Percentiles rank a stretch among this genome's conserved stretches.
phyloP scores from a whole-genome alignment of 106 monocot species.

The Chionographis japonica region DNA sequence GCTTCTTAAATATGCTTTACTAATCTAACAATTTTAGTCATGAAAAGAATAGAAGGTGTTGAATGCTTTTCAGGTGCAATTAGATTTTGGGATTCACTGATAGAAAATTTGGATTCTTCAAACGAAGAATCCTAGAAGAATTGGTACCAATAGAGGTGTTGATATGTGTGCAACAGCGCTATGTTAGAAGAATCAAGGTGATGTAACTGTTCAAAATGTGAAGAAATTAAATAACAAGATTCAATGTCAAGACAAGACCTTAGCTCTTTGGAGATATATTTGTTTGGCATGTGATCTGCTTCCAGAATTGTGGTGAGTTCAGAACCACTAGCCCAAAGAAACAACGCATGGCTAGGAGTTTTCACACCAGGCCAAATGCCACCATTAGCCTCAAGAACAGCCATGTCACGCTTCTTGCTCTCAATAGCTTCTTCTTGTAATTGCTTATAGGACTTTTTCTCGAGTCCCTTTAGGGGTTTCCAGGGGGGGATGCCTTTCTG shows the following conservation, averaged over 20 bases:
- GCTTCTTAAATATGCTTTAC: too few relatives aligned
- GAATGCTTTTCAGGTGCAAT: too few relatives aligned
- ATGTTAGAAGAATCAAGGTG: too few relatives aligned
- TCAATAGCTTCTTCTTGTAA: slow-evolving; percentile 85
- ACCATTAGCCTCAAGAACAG: slow-evolving; percentile 80
- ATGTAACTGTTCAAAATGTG: neutral
- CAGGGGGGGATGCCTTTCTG: slow-evolving; percentile 76
- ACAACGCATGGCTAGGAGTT: slow-evolving; percentile 82
- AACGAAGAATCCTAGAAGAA: too few relatives aligned
- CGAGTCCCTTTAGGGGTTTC: slow-evolving; percentile 74
- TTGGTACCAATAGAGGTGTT: too few relatives aligned
- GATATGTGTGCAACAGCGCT: too few relatives aligned
- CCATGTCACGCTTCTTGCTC: slow-evolving; percentile 82
- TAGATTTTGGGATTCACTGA: too few relatives aligned
- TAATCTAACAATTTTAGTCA: too few relatives aligned
- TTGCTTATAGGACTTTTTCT: slow-evolving; percentile 75
- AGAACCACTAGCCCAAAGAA: slow-evolving; percentile 90
- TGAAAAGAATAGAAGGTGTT: too few relatives aligned
- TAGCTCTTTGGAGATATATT: slow-evolving; percentile 72
- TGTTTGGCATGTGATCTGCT: slow-evolving; percentile 83
- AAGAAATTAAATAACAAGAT: neutral
- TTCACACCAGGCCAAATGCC: slow-evolving; percentile 84
- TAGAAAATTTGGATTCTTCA: too few relatives aligned
- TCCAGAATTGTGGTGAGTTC: slow-evolving; percentile 75
- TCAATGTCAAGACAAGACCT: slow-evolving; percentile 27